Conservation (phyloP, 1,284 basidiomycete species). For the Mycosarcoma maydis region DNA sequence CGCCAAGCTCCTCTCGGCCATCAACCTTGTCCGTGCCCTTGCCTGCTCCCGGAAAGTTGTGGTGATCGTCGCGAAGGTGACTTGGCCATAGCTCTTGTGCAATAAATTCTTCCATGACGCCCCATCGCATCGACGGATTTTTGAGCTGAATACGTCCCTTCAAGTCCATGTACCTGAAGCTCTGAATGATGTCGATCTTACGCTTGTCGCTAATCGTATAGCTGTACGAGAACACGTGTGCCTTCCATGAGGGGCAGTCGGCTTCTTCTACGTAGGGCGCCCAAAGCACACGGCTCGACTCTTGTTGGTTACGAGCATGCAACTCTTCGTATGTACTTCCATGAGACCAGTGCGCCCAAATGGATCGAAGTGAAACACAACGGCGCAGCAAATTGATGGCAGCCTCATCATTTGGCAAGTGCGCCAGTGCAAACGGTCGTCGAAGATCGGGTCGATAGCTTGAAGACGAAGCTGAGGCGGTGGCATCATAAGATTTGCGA, state of each 20-base stretch:
- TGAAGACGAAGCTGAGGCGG: constrained; percentile 25
- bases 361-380: constrained; percentile 83
- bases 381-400: constrained; percentile 78
- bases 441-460: constrained; percentile 39
- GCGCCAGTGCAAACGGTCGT: constrained; percentile 53
- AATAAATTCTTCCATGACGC: constrained; percentile 89
- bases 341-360: constrained; percentile 67
- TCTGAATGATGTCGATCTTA: constrained; percentile 74
- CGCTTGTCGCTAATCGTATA: constrained; percentile 48
- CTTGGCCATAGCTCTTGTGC: constrained; percentile 37
- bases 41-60: constrained; percentile 36
- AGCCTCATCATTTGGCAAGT: constrained; percentile 70
- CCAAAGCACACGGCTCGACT: constrained; percentile 17
- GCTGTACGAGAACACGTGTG: constrained; percentile 57
- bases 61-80: constrained; percentile 33
- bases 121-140: constrained; percentile 79
- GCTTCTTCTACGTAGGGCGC: constrained; percentile 22
- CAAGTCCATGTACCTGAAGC: constrained; percentile 86
- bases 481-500: constrained; percentile 17
- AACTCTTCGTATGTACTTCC: constrained; percentile 57
- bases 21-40: constrained; percentile 25
- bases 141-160: constrained; percentile 84
- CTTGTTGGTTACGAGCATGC: constrained; percentile 49
- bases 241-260: constrained; percentile 54
- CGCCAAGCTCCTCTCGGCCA: constrained; percentile 45